Evolutionary conservation across 352 stramenopile species (phyloP).

Genomic region (Phytophthora pisi): DNA sequence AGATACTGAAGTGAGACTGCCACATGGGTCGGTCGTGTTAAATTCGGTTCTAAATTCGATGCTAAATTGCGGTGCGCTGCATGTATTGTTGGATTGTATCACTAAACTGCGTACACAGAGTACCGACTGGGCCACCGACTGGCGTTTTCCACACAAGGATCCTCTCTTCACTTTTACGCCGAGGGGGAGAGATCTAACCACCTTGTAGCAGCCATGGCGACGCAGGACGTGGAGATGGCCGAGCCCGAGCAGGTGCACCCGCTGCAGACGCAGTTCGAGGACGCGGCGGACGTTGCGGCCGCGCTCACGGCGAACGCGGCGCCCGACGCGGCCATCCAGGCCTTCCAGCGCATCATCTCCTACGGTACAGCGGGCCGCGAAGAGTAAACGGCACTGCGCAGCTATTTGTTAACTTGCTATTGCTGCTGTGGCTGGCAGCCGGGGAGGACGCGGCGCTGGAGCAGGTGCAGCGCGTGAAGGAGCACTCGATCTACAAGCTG

Average conservation of each 20-base stretch:
- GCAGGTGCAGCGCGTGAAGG: conserved; percentile 92
- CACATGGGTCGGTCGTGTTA: not conserved
- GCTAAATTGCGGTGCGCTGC: too few relatives aligned
- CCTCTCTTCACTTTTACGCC: not conserved
- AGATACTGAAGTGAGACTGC: conserved; percentile 6
- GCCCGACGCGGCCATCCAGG: conserved; percentile 56
- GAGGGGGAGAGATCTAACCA: conserved; percentile 11
- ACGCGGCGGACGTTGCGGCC: conserved; percentile 63
- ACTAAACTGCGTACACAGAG: not conserved
- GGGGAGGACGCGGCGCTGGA: conserved; percentile 66
- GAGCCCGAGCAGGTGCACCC: conserved; percentile 69
- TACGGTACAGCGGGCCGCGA: conserved; percentile 46
- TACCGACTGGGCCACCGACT: not conserved
- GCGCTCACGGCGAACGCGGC: conserved; percentile 39
- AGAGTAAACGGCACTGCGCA: not conserved
- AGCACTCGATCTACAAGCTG: conserved; percentile 96
- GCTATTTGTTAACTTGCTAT: too few relatives aligned
- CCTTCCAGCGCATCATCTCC: conserved; percentile 74
- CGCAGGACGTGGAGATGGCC: conserved; percentile 77
- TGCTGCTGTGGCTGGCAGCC: conserved; percentile 27
- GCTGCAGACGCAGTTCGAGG: conserved; percentile 78
- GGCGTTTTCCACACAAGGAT: conserved; percentile 12
- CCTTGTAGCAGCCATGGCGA: conserved; percentile 20
- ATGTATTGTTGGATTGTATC: too few relatives aligned
- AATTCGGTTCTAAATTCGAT: too few relatives aligned